Evolutionary conservation across 2,329 filamentous ascomycete genomes (phyloP), one percentile per base, ranked within the genome.

Genomic region (Clonostachys sp.): DNA sequence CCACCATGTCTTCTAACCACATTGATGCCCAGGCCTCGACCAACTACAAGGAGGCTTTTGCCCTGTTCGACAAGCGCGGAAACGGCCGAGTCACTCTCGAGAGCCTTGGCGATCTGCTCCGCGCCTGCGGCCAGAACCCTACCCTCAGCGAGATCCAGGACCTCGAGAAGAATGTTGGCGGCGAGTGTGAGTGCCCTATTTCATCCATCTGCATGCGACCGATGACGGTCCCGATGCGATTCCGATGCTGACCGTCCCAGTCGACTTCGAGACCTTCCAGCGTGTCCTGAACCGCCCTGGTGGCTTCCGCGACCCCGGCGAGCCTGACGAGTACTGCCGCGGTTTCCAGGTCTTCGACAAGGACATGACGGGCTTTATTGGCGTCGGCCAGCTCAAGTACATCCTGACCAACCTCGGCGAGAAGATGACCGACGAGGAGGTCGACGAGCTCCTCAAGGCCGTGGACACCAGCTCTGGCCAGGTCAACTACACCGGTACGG

Each of bases 11-110:
- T 60, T 73, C 76, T 78, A 78, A 78, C 64, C 63, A 73, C 51
- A 73, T 65, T 58, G 75, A 78, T 52, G 61, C 70, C 42, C 80
- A 86, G 82, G 82, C 82, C 68, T 84, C 80, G 52, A 97, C 92
- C 76, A 97, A 99, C 86, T 99, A 97, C 89, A 97, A 97, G 80
- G 94, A 99, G 86, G 94, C 94, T 59, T 99, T 99, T 74, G 91
- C 91, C 62, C 88, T 99, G 68, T 99, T 97, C 79, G 94, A 99
- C 81, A 97, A 96, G 85, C 92, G 94, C 70, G 94, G 94, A 66
- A 95, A 89, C 66, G 91, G 92, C 65, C 91, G 91, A 60, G 94
- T 97, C 58, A 73, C 87, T 39, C 78, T 91, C 67, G 87, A 92
- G 57, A 87, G 86, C 55, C 83, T 99, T 48, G 94, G 94, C 58